Evolutionary conservation across 768 basidiomycete species (phyloP).

Genomic region (Phlebiopsis gigantea): DNA sequence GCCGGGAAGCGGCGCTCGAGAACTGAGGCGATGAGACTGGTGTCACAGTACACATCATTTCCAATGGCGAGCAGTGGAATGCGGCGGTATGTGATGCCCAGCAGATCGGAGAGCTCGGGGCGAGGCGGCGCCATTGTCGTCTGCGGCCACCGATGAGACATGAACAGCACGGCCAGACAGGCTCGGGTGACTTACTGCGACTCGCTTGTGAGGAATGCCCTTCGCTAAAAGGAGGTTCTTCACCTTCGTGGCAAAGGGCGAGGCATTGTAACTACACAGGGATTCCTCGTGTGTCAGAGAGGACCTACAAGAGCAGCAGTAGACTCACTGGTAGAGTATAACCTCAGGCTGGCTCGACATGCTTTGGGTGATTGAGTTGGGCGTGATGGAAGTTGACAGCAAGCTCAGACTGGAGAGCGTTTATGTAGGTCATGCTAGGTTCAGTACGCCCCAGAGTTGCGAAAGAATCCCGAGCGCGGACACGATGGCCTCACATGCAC

Average conservation of each 20-base stretch:
- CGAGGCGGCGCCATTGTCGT: slow-evolving; percentile 48
- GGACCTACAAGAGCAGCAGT: neutral
- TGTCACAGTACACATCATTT: slow-evolving; percentile 58
- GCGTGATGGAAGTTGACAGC: neutral
- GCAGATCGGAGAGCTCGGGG: slow-evolving; percentile 47
- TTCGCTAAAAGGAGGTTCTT: slow-evolving; percentile 48
- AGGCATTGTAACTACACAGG: slow-evolving; percentile 13
- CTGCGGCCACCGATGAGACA: too few species aligned
- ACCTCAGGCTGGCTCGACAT: neutral
- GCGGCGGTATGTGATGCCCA: slow-evolving; percentile 50
- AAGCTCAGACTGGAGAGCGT: neutral
- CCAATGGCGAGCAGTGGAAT: slow-evolving; percentile 59
- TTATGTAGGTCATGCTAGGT: neutral
- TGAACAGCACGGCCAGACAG: too few species aligned
- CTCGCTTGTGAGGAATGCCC: slow-evolving; percentile 40
- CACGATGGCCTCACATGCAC: neutral
- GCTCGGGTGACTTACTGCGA: slow-evolving; percentile 41
- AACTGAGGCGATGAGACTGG: slow-evolving; percentile 43
- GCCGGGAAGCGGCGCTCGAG: slow-evolving; percentile 54
- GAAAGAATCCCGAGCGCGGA: neutral
- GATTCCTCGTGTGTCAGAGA: neutral
- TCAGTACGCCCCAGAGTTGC: neutral
- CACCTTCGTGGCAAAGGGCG: slow-evolving; percentile 35
- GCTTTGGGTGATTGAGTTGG: neutral
- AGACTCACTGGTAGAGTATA: neutral